Percentiles rank a stretch among this genome's conserved stretches.
These are phyloP conservation scores for Quercus berberidifolia DNA, from an alignment of 306 rosid species.

Conservation along the genomic window DNA sequence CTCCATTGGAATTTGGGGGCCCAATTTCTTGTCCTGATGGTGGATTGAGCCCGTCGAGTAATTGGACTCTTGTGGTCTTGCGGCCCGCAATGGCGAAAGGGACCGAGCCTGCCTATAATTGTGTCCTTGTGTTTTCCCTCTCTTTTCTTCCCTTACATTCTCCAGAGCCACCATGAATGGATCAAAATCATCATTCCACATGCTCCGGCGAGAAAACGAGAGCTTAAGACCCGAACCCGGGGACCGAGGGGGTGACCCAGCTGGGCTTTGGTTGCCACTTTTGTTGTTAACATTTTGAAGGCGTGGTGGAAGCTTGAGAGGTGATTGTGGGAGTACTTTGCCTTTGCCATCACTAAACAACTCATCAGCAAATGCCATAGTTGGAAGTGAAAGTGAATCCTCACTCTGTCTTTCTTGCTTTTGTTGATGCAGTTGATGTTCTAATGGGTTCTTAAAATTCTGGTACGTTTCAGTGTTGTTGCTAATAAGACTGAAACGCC, in stretches of 20 bases:
- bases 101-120: constrained; percentile 41
- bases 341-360: constrained; percentile 73
- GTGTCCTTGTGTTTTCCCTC: constrained; percentile 27
- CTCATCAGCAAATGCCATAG: constrained; percentile 85
- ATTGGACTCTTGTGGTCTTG: background rate
- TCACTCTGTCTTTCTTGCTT: background rate
- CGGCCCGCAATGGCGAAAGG: constrained; percentile 34
- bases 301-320: constrained; percentile 88
- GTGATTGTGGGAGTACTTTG: constrained; percentile 58
- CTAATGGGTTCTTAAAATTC: background rate
- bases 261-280: constrained; percentile 15
- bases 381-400: constrained; percentile 28
- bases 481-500: constrained; percentile 23
- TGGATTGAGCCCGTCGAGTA: background rate
- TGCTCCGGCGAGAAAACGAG: constrained; percentile 28
- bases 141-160: constrained; percentile 49
- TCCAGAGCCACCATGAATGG: constrained; percentile 76
- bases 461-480: constrained; percentile 9
- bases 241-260: constrained; percentile 41
- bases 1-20: background rate
- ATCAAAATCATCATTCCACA: constrained; percentile 82
- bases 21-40: background rate
- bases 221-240: constrained; percentile 31
- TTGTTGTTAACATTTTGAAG: constrained; percentile 24
- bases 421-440: background rate